Evolutionary conservation across 331 rosid genomes (phyloP).

Genomic region (Malus hybrid): DNA sequence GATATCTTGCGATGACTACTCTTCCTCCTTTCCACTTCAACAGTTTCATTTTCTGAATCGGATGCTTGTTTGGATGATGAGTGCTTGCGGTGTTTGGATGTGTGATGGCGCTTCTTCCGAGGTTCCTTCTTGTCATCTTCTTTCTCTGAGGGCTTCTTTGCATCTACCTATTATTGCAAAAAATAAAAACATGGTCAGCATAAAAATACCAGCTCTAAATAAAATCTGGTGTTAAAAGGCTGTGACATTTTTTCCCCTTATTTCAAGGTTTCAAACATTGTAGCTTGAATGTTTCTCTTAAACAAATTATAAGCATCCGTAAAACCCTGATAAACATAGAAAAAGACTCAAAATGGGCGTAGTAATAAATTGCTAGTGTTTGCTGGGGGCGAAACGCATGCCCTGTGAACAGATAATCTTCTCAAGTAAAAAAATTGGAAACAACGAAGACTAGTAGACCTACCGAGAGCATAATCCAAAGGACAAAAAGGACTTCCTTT

Average conservation of each 20-base stretch:
- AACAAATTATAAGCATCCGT: neutral
- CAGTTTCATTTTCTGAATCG: slow-evolving; percentile 41
- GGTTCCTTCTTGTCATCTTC: slow-evolving; percentile 38
- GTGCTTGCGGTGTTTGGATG: slow-evolving; percentile 38
- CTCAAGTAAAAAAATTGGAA: neutral
- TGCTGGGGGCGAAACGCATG: neutral
- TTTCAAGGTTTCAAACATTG: neutral
- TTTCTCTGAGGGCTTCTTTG: slow-evolving; percentile 35
- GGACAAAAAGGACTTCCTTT: neutral
- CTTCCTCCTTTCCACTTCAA: slow-evolving; percentile 41
- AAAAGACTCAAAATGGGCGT: neutral
- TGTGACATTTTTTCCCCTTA: neutral
- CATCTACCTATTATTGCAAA: slow-evolving; percentile 38
- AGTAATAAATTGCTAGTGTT: neutral
- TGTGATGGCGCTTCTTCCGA: slow-evolving; percentile 53
- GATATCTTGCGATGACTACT: slow-evolving; percentile 16
- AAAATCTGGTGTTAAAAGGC: neutral
- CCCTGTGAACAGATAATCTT: neutral
- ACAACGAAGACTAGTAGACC: neutral
- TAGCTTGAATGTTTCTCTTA: neutral
- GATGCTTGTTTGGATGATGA: slow-evolving; percentile 26
- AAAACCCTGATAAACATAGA: neutral
- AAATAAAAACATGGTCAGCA: neutral
- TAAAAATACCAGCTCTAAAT: neutral
- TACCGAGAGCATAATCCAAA: neutral